Evolutionary conservation across 1,284 basidiomycete genomes (phyloP).

Genomic region (Pseudozyma thailandica): DNA sequence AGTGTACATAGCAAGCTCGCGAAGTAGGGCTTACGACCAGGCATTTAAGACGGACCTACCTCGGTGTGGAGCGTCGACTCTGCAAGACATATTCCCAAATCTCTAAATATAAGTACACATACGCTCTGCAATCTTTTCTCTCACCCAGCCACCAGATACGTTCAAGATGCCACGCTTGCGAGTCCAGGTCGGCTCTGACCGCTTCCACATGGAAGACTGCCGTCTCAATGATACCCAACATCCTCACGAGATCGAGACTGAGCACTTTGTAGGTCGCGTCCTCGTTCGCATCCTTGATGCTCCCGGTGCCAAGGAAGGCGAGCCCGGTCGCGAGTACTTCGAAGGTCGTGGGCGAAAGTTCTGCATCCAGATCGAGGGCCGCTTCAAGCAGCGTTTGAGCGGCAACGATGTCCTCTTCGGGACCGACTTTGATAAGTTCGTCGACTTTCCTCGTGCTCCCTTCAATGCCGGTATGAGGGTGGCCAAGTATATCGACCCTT

Average conservation of each 20-base stretch:
- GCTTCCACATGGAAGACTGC: slow-evolving; percentile 66
- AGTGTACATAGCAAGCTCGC: too few species aligned
- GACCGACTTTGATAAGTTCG: slow-evolving; percentile 63
- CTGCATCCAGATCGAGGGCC: slow-evolving; percentile 70
- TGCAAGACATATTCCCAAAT: too few species aligned
- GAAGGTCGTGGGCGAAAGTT: slow-evolving; percentile 68
- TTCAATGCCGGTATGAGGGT: slow-evolving; percentile 70
- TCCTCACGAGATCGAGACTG: slow-evolving; percentile 69
- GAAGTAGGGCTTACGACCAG: too few species aligned
- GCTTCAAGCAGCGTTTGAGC: slow-evolving; percentile 67
- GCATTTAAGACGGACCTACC: too few species aligned
- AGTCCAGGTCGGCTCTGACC: slow-evolving; percentile 68
- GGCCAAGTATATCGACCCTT: slow-evolving; percentile 69
- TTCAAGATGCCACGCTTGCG: slow-evolving; percentile 63
- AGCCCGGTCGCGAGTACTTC: slow-evolving; percentile 64
- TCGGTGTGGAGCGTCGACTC: too few species aligned
- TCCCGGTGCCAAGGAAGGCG: slow-evolving; percentile 61
- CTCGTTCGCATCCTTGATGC: slow-evolving; percentile 69
- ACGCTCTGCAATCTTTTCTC: not conserved
- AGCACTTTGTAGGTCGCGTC: slow-evolving; percentile 69
- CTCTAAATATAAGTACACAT: too few species aligned
- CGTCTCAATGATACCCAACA: slow-evolving; percentile 66
- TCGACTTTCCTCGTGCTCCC: slow-evolving; percentile 65
- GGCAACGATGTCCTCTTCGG: slow-evolving; percentile 64
- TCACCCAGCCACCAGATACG: too few species aligned